Evolutionary conservation across 2,329 filamentous ascomycete genomes (phyloP).

Genomic region (Penicillium palitans): DNA sequence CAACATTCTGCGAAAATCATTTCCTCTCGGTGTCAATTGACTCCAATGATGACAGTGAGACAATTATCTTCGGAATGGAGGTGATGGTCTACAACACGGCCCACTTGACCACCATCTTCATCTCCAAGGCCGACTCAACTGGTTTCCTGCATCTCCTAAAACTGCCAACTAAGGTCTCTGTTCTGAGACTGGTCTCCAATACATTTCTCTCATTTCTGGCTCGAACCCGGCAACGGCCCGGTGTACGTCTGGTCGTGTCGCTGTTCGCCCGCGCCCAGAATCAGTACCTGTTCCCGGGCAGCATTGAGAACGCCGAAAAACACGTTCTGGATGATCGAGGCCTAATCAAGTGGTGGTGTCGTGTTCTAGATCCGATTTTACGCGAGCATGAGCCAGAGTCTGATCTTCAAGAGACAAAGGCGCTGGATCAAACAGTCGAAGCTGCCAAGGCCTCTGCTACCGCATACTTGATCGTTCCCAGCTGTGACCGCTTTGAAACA

Average conservation of each 20-base stretch:
- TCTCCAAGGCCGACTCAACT: constrained; percentile 96
- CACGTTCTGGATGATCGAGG: constrained; percentile 90
- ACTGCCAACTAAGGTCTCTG: constrained; percentile 63
- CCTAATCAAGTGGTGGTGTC: constrained; percentile 95
- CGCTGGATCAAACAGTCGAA: constrained; percentile 30
- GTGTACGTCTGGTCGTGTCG: constrained; percentile 73
- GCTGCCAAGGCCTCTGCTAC: constrained; percentile 51
- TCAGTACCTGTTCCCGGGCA: constrained; percentile 93
- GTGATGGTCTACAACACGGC: constrained; percentile 82
- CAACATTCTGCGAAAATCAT: constrained; percentile 84
- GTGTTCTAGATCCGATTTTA: constrained; percentile 75
- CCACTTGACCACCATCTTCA: constrained; percentile 81
- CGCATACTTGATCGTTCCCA: constrained; percentile 83
- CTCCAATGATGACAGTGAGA: constrained; percentile 41
- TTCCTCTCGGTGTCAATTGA: constrained; percentile 63
- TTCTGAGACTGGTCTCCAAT: constrained; percentile 67
- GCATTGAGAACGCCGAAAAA: constrained; percentile 78
- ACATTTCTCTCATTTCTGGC: constrained; percentile 77
- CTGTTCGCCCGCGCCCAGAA: constrained; percentile 89
- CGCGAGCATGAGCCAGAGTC: constrained; percentile 48
- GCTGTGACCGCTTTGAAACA: constrained; percentile 78
- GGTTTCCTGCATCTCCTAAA: constrained; percentile 73
- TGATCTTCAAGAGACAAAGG: constrained; percentile 33
- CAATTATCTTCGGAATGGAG: constrained; percentile 82
- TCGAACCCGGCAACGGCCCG: constrained; percentile 62